Base-by-base conservation (phyloP, 2,329 filamentous ascomycete species). In the Pseudocercospora cruenta region DNA sequence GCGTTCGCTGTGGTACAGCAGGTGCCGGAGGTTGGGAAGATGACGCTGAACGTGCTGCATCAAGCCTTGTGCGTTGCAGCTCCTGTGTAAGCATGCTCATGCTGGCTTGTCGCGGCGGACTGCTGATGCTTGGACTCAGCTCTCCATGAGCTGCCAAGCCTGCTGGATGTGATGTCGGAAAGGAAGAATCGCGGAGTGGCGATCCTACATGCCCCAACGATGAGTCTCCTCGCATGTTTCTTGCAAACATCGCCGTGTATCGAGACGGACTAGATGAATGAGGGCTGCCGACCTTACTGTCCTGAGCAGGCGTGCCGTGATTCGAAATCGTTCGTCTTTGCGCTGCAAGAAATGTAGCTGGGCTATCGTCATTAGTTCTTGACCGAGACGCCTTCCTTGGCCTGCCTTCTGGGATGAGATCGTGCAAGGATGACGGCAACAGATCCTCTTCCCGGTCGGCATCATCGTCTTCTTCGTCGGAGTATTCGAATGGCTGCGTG, bases 391-490 rank as follows among this genome's bases (percentile, higher is more conserved):
- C 82, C 19, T 87, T 82, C 54, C 87, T 82, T 76, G 86, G 83
- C 72, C 84, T 85, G 72, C 88, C 86, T 70, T 88, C 86, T 0
- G 87, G 87, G 36, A 90, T 82, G 14, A 90, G 82, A 73, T 90
- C 87, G 69, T 87, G 86, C 54, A 90, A 78, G 63, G 84, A 87
- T 28, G 84, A 91, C 0, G 94, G 95, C 9, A 98, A 84, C 73
- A 95, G 92, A 74, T 96, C 93, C 76, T 97, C 94, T 74, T 96
- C 94, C 77, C 96, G 92, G 73, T 95, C 94, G 63, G 84, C 82
- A 68, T 82, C 78, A 60, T 88, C 86, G 70, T 88, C 86, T 83
- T 86, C 88, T 60, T 88, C 86, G 70, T 88, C 86, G 19, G 76
- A 78, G n/a, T 83, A 77, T 21, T 79, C 81, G 55, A 76, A 76